phyloP scores from a whole-genome alignment of 257 asterid genomes.

The Leptodermis oblonga region DNA sequence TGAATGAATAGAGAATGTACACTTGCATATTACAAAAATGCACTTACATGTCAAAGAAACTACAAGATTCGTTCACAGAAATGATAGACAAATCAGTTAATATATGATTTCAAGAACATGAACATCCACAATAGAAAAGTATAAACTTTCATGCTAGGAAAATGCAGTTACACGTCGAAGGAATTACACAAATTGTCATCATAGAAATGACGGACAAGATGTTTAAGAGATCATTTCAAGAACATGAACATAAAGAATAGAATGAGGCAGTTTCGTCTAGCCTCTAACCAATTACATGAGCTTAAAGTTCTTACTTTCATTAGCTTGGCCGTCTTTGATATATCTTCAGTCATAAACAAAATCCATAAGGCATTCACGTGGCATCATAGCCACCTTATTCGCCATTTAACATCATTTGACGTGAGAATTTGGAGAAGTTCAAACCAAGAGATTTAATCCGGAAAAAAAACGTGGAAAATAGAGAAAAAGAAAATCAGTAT shows the following conservation, averaged over 20 bases:
- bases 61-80: background rate
- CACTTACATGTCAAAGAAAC: background rate
- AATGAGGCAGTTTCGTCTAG: background rate
- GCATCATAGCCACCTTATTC: background rate
- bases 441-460: background rate
- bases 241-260: background rate
- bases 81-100: background rate
- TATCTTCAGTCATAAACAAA: background rate
- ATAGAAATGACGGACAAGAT: background rate
- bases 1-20: background rate
- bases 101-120: background rate
- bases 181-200: background rate
- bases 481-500: background rate
- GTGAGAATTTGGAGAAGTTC: background rate
- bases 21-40: background rate
- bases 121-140: background rate
- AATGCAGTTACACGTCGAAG: background rate
- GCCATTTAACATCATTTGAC: background rate
- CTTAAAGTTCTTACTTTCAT: background rate
- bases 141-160: background rate
- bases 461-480: background rate
- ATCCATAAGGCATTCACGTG: background rate
- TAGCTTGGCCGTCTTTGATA: background rate
- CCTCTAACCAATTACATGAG: background rate
- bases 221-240: background rate